A percentile compares a stretch with the other conserved stretches of the same genome.
Conservation (phyloP, 306 rosid genomes). For the Psophocarpus tetragonolobus region DNA sequence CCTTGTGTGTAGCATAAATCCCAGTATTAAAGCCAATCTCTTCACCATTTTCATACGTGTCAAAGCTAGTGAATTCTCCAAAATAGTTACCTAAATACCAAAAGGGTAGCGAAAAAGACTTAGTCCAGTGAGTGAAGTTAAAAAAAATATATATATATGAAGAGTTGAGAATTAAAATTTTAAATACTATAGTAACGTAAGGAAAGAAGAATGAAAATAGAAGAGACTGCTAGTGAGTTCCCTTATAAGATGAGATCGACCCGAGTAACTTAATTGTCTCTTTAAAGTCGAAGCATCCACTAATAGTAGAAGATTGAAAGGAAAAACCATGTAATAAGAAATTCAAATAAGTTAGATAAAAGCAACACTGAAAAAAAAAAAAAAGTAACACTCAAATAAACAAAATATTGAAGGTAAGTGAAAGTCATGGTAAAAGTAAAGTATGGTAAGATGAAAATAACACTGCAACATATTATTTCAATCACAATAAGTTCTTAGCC, state of each 20-base stretch:
- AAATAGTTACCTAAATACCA: constrained; percentile 74
- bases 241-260: constrained; percentile 91
- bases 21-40: constrained; percentile 90
- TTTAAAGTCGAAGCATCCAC: constrained; percentile 93
- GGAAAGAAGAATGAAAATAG: constrained; percentile 13
- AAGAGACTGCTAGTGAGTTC: constrained; percentile 93
- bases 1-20: constrained; percentile 75
- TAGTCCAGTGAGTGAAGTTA: background rate
- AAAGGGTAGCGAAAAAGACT: constrained; percentile 22
- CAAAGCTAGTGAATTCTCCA: constrained; percentile 85
- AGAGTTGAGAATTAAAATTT: too few species aligned
- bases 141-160: constrained; percentile 7
- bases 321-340: too few species aligned
- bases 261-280: constrained; percentile 80
- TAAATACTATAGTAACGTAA: too few species aligned
- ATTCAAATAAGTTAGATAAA: too few species aligned
- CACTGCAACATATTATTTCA: too few species aligned
- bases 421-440: too few species aligned
- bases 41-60: constrained; percentile 67
- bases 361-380: too few species aligned
- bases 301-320: too few species aligned
- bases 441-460: too few species aligned
- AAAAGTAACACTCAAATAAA: too few species aligned
- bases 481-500: too few species aligned
- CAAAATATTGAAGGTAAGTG: too few species aligned